Percentiles rank a stretch among this genome's conserved stretches.
Conservation (phyloP, 1,284 basidiomycete species). For the Cryptococcus maquisensis region DNA sequence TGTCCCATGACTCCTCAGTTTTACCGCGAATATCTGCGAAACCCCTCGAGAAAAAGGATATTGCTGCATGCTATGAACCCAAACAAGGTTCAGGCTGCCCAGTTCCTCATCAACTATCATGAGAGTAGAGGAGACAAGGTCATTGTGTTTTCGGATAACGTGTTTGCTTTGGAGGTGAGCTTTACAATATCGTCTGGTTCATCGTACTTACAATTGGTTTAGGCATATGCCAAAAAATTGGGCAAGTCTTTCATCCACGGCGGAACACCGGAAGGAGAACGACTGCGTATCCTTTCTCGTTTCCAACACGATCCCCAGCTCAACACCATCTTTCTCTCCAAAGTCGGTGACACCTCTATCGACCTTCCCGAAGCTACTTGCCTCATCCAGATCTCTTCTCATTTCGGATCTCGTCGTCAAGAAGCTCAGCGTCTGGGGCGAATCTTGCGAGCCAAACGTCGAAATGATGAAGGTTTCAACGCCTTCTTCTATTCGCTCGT, state of each 20-base stretch:
- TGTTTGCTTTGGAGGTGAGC: conserved; percentile 87
- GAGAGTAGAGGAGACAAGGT: conserved; percentile 98
- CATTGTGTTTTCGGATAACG: conserved; percentile 99
- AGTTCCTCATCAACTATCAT: conserved; percentile 98
- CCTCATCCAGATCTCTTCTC: conserved; percentile 98
- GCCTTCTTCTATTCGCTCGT: conserved; percentile 99
- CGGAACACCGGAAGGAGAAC: conserved; percentile 89
- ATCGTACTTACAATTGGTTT: conserved; percentile 10
- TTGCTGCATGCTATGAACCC: conserved; percentile 99
- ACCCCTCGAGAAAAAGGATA: conserved; percentile 78
- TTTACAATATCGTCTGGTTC: not conserved
- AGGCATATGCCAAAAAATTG: conserved; percentile 94
- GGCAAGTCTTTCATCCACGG: conserved; percentile 96
- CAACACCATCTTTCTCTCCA: conserved; percentile 98
- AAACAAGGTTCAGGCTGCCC: conserved; percentile 97
- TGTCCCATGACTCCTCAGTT: conserved; percentile 99
- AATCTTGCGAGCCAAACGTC: conserved; percentile 91
- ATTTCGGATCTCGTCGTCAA: conserved; percentile 96
- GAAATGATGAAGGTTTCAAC: conserved; percentile 99
- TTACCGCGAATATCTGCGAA: conserved; percentile 91
- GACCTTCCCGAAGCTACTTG: conserved; percentile 98
- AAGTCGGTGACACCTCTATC: conserved; percentile 99
- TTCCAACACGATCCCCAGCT: conserved; percentile 96
- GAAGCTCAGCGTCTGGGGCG: conserved; percentile 97
- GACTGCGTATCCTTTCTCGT: conserved; percentile 88